phyloP scores from a whole-genome alignment of 176 grass and related monocot species.

The Phoenix dactylifera region DNA sequence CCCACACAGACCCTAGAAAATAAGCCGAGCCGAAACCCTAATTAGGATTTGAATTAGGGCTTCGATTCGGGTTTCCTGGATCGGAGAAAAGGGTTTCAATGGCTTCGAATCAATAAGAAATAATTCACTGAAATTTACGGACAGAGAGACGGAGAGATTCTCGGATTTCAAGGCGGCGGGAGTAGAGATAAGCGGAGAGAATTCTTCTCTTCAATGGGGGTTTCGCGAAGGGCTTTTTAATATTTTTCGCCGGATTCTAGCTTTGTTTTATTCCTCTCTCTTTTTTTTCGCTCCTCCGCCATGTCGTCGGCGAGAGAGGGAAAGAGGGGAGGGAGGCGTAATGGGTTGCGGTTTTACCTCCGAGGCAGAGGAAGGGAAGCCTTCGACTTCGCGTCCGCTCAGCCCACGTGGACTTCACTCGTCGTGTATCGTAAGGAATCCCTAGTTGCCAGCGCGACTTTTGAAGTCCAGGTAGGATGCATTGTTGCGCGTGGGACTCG shows the following conservation, averaged over 20 bases:
- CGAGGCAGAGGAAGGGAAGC: too few relatives aligned
- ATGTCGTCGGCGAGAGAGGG: slow-evolving; percentile 22
- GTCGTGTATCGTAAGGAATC: too few relatives aligned
- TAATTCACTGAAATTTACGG: too few relatives aligned
- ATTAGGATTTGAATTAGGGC: slow-evolving; percentile 6
- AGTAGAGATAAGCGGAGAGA: neutral
- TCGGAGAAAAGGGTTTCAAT: too few relatives aligned
- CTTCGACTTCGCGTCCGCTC: too few relatives aligned
- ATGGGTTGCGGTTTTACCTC: neutral
- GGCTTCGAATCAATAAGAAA: too few relatives aligned
- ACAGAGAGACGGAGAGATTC: too few relatives aligned
- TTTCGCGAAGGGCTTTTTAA: neutral
- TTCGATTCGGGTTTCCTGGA: neutral
- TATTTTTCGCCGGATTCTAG: slow-evolving; percentile 1
- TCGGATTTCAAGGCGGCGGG: too few relatives aligned
- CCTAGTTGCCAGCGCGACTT: too few relatives aligned
- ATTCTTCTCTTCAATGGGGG: slow-evolving; percentile 7
- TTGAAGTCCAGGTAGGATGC: too few relatives aligned
- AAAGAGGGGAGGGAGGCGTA: neutral
- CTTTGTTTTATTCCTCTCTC: slow-evolving; percentile 21
- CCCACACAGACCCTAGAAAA: neutral
- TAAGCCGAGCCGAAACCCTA: slow-evolving; percentile 15
- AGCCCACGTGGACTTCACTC: too few relatives aligned
- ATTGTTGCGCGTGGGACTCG: too few relatives aligned
- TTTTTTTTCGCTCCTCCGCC: slow-evolving; percentile 25